phyloP scores from a whole-genome alignment of 257 asterid species.

The Sherardia arvensis region DNA sequence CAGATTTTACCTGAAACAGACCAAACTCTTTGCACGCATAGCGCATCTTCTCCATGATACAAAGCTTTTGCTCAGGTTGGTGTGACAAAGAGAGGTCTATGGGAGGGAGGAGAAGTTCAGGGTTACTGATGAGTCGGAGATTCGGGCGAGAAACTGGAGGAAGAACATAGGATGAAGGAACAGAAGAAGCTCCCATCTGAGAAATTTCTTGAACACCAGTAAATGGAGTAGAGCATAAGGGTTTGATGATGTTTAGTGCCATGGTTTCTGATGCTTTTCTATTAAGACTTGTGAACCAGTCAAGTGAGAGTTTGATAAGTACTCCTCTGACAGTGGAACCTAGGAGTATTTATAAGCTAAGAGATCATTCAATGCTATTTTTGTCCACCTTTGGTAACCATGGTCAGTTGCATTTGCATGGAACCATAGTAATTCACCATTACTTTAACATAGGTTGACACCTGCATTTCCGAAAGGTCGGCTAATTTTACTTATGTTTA shows the following conservation, averaged over 20 bases:
- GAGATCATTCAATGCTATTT: background rate
- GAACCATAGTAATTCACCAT: too few relatives aligned
- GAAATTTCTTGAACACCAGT: background rate
- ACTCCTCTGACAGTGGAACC: background rate
- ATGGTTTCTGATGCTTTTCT: background rate
- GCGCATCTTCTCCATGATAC: constrained; percentile 7
- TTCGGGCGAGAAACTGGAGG: constrained; percentile 15
- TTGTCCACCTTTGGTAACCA: background rate
- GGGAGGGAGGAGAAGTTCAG: background rate
- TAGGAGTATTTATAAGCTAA: background rate
- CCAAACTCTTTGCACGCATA: constrained; percentile 13
- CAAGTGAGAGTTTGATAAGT: too few relatives aligned
- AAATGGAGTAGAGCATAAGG: background rate
- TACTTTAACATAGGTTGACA: too few relatives aligned
- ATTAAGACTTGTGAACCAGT: background rate
- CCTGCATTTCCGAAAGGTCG: too few relatives aligned
- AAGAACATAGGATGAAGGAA: constrained; percentile 7
- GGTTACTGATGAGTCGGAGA: background rate
- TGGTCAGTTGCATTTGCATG: background rate
- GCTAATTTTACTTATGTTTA: too few relatives aligned
- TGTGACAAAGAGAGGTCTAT: constrained; percentile 11
- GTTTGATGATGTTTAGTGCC: background rate
- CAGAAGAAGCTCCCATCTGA: constrained; percentile 8
- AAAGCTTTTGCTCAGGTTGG: constrained; percentile 1
- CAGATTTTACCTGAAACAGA: constrained; percentile 10